These are phyloP conservation scores for Clonostachys byssicola DNA, from an alignment of 2,329 filamentous ascomycete species.

Conservation along the genomic window DNA sequence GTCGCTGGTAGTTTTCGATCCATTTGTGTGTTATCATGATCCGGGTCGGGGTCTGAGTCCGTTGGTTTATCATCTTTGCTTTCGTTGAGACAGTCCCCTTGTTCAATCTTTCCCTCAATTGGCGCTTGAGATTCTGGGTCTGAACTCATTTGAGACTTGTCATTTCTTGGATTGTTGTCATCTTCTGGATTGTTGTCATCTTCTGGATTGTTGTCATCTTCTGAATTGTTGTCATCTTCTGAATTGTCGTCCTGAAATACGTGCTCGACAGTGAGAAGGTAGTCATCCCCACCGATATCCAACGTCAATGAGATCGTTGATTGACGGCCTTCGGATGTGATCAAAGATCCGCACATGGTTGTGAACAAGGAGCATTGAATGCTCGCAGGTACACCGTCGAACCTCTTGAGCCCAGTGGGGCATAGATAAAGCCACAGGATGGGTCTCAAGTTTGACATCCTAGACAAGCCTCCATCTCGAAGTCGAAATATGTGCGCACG, in stretches of 20 bases:
- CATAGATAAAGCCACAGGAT: too few relatives aligned
- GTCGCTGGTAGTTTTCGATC: background rate
- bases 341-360: background rate
- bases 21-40: background rate
- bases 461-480: too few relatives aligned
- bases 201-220: too few relatives aligned
- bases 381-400: too few relatives aligned
- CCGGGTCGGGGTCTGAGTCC: background rate
- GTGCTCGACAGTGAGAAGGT: background rate
- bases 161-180: too few relatives aligned
- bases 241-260: background rate
- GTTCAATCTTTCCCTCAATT: background rate
- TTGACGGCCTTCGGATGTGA: background rate
- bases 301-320: background rate
- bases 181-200: too few relatives aligned
- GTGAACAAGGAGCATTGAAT: too few relatives aligned
- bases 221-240: too few relatives aligned
- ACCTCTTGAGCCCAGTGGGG: too few relatives aligned
- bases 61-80: background rate
- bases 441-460: too few relatives aligned
- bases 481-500: too few relatives aligned
- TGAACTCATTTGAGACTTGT: background rate
- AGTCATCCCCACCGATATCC: background rate
- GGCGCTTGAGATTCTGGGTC: background rate
- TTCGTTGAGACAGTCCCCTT: background rate